Base-by-base conservation (phyloP, 192 early-diverging fungal genomes). In the Chytriomyces confervae region DNA sequence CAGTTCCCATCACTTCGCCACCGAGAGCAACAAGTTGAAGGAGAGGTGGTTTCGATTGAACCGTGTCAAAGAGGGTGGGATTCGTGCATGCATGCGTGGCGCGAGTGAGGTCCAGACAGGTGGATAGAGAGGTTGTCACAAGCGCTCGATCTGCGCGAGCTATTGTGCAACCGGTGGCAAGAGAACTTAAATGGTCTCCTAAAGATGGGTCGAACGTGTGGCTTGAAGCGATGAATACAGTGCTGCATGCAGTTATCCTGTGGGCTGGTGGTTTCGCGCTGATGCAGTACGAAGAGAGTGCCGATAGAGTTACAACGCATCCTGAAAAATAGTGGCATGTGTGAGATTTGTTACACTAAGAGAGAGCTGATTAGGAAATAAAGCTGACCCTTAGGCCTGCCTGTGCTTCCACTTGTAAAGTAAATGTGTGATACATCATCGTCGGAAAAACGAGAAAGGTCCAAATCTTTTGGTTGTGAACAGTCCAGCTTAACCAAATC, bases 151-250 rank as follows among this genome's bases (percentile, higher is more conserved):
- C 24, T 24, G 77, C 69, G 44, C 63, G 57, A 1, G 83, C 80
- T 18, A 84, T 24, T 16, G 66, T 62, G 27, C 53, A 78, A 16
- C 83, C 83, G 7, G 80, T 70, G 10, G 48, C 64, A 47, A 77
- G 72, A n/a, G 80, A 23, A 36, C 77, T 46, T 2, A 72, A 11
- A 50, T 79, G 71, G 51, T 84, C 83, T 3, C 83, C 83, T 24
- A 81, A 53, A 20, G 67, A 72, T 8, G 83, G 83, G 50, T 84
- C 83, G 61, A 84, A 84, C 24, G 80, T 84, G 47, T 77, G 77
- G 7, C 78, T 49, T 18, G 83, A 84, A 11, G 83, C 83, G 18
- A 79, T 65, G 63, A 84, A 81, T 24, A 70, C 63, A 24, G 66
- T 66, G 53, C 51, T 63, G 23, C 7, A 18, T 0, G 69, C 6